Evolutionary conservation across 345 rosid genomes (phyloP), one percentile per base, ranked within the genome.

Genomic region (Capsella bursapastoris): DNA sequence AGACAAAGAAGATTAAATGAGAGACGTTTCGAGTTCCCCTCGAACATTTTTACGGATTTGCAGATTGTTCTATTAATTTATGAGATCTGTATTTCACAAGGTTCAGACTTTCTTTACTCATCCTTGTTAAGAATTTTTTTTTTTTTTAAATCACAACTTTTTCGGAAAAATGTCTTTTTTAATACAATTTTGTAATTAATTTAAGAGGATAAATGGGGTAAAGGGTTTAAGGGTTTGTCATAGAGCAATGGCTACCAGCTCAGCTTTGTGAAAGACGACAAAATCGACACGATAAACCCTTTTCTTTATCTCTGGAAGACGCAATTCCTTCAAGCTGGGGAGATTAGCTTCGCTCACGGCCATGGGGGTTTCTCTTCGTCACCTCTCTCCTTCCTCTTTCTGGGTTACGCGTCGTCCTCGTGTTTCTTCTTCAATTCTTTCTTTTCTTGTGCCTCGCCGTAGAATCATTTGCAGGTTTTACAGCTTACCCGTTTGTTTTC

Each of bases 361-460:
- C 48, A 86, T 88, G 89, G 92, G 92, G 58, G 64, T 83, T 81
- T 82, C 92, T 70, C 64, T 86, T 64, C 66, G 83, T 44, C 88
- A 87, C 0, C 43, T 82, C 57, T 75, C 78, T 81, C 84, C 87
- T 43, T 81, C 90, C 18, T 76, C 82, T 64, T 79, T 80, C 61
- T 72, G 77, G 78, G 56, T 80, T 55, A 73, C 82, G 13, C 81
- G 76, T 41, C 74, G 79, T 65, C 77, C 74, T 79, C 80, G 81
- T 35, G 66, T 45, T 22, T 78, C 79, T 57, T 72, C 82, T 44
- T 65, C 81, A 8, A 1, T 68, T 29, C 22, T 64, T 16, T 62
- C 64, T 12, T 60, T 35, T 4, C 65, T 78, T 37, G 61, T 73
- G 2, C 70, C 75, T 67, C 78, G 60, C 69, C 64, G 70, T 68